Evolutionary conservation across 2,329 filamentous ascomycete species (phyloP).

Genomic region (Diplocarpon mali): DNA sequence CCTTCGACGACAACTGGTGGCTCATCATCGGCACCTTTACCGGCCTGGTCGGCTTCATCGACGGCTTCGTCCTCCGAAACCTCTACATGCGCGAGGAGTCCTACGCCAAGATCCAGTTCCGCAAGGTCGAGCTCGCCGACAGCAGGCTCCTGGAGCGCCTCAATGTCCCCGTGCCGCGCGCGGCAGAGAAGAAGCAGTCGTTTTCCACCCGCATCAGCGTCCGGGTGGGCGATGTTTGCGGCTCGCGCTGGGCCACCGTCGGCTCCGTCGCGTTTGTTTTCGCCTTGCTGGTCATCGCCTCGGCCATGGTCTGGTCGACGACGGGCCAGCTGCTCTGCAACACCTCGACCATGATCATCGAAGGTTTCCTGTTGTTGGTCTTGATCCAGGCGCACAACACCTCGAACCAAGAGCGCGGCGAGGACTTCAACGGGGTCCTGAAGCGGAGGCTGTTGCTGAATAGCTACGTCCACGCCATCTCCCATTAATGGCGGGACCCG

Average conservation of each 20-base stretch:
- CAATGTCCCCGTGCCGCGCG: no score
- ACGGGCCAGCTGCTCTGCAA: conserved; percentile 27
- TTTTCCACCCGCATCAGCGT: no score
- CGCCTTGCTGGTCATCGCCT: conserved; percentile 16
- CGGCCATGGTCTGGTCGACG: conserved; percentile 24
- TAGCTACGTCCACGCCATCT: conserved; percentile 9
- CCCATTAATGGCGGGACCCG: no score
- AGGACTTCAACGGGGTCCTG: conserved; percentile 22
- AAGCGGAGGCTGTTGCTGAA: conserved; percentile 23
- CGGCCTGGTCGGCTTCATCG: conserved; percentile 34
- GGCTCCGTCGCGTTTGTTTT: conserved; percentile 16
- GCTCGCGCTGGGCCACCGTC: conserved; percentile 13
- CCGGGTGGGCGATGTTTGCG: background rate
- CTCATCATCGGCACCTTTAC: conserved; percentile 38
- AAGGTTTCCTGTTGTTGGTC: conserved; percentile 23
- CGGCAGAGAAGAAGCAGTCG: no score
- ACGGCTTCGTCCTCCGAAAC: conserved; percentile 36
- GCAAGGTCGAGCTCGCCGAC: background rate
- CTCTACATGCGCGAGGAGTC: conserved; percentile 27
- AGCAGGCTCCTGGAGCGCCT: background rate
- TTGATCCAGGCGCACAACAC: conserved; percentile 24
- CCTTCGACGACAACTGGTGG: conserved; percentile 36
- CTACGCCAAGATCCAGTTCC: conserved; percentile 19
- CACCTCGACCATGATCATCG: conserved; percentile 26
- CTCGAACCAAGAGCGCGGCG: conserved; percentile 18